Conservation (phyloP, 257 asterid species). For the Solanum pinnatisectum region DNA sequence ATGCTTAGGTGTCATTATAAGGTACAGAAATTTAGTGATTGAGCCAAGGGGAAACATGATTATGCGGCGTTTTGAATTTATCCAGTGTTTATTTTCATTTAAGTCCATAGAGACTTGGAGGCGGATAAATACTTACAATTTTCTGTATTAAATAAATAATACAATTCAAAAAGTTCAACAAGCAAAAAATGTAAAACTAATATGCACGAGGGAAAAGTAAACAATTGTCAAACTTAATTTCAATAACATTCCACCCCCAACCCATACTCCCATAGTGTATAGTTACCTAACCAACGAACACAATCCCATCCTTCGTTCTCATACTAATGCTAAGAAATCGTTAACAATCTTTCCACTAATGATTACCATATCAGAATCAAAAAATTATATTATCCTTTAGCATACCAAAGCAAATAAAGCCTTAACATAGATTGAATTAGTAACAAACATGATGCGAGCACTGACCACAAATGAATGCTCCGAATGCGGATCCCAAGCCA, state of each 20-base stretch:
- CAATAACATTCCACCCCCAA: not conserved
- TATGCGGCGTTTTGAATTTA: not conserved
- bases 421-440: not conserved
- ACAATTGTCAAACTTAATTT: not conserved
- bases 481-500: constrained; percentile 92
- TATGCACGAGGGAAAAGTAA: not conserved
- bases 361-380: not conserved
- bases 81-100: not conserved
- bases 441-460: constrained; percentile 14
- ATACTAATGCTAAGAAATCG: not conserved
- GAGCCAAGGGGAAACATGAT: not conserved
- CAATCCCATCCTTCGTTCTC: not conserved
- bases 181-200: not conserved
- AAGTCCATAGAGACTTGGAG: not conserved
- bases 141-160: not conserved
- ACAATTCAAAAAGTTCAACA: not conserved
- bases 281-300: not conserved
- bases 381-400: not conserved
- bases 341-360: not conserved
- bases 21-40: not conserved
- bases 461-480: constrained; percentile 90
- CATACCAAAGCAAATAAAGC: not conserved
- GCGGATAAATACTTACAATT: not conserved
- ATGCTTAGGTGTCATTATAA: not conserved
- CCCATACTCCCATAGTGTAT: not conserved